Conservation (phyloP, 257 asterid genomes). For the Osmanthus fragrans region DNA sequence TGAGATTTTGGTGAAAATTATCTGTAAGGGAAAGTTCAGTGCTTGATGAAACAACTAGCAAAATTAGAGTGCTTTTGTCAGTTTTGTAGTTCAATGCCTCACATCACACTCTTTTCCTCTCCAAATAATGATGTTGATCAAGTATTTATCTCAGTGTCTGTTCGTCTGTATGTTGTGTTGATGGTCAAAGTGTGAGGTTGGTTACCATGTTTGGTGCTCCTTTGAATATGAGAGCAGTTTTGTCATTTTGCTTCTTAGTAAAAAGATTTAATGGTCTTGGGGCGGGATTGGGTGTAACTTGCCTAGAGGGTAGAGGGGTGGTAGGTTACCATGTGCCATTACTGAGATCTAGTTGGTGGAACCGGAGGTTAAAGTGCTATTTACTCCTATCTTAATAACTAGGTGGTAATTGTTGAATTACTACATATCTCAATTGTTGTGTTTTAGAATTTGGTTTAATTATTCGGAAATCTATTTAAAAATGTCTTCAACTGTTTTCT, state of each 20-base stretch:
- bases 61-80: background rate
- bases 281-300: background rate
- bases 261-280: background rate
- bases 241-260: background rate
- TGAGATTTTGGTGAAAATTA: background rate
- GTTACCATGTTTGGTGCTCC: background rate
- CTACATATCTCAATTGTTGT: background rate
- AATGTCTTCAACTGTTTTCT: constrained; percentile 10
- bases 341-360: background rate
- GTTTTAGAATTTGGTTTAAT: background rate
- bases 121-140: background rate
- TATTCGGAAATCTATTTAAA: constrained; percentile 8
- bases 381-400: background rate
- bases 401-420: background rate
- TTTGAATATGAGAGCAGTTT: constrained; percentile 5
- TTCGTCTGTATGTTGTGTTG: background rate
- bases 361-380: constrained; percentile 14
- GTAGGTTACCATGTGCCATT: background rate
- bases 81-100: background rate
- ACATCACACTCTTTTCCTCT: background rate
- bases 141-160: background rate
- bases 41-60: background rate
- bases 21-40: background rate
- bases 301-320: background rate
- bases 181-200: constrained; percentile 4